Conservation (phyloP, 148 eudicot genomes). For the Cornus florida region DNA sequence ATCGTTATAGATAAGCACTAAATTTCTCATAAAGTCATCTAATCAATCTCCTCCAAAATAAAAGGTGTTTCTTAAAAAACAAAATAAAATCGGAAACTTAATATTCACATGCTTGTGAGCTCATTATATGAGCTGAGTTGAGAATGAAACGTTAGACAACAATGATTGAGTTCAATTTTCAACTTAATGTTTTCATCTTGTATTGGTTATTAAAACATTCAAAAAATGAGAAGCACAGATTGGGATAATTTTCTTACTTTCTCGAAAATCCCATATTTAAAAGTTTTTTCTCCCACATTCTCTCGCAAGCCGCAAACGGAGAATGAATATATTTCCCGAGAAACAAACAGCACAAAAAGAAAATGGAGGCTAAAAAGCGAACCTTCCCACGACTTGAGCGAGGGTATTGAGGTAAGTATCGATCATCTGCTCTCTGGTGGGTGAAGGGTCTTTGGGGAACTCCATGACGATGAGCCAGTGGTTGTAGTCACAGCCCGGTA, state of each 20-base stretch:
- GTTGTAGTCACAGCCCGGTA: constrained; percentile 89
- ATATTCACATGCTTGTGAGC: background rate
- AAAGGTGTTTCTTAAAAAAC: too few relatives aligned
- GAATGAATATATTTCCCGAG: background rate
- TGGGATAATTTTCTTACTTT: too few relatives aligned
- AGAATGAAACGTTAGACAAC: background rate
- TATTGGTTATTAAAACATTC: background rate
- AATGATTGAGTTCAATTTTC: background rate
- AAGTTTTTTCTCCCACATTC: background rate
- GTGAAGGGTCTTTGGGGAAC: constrained; percentile 91
- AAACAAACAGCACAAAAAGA: background rate
- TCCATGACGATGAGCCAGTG: constrained; percentile 98
- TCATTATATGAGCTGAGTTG: background rate
- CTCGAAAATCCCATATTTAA: background rate
- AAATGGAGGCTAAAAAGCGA: constrained; percentile 9
- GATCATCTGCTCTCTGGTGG: constrained; percentile 90
- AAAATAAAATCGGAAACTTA: too few relatives aligned
- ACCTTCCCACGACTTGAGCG: constrained; percentile 84
- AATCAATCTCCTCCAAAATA: background rate
- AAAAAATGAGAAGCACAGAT: background rate
- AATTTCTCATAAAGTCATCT: background rate
- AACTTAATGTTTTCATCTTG: background rate
- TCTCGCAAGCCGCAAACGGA: background rate
- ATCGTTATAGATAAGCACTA: background rate
- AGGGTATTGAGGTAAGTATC: constrained; percentile 84